Base-by-base conservation (phyloP, 768 basidiomycete genomes). In the Podaxis sp. region DNA sequence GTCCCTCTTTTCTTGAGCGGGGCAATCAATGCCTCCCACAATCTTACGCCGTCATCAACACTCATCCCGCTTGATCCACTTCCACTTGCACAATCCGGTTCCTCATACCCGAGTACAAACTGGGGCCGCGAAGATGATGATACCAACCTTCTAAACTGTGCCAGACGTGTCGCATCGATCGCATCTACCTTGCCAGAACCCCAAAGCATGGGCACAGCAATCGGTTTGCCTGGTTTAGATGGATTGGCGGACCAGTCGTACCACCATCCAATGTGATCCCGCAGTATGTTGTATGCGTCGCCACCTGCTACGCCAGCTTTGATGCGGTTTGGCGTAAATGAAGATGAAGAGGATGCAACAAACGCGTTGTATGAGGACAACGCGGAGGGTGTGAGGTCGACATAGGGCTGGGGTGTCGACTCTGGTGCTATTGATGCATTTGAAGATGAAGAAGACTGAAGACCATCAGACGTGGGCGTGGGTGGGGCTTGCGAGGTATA, bases 291-390 rank as follows among this genome's bases (percentile, higher is more conserved):
- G 63, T 76, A 77, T 11, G 78, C 76, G 59, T 82, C 77, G 0
- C 80, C 81, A 17, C 78, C 80, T 36, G 81, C 78, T 26, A 80
- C 78, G 24, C 80, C 81, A 3, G 80, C 80, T 67, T 81, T 82
- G 67, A 72, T 78, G 50, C 72, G 75, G 64, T 79, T 81, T 8
- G 81, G 81, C 36, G 75, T 78, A 53, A 78, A 63, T 1, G 72
- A 53, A 8, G 51, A 60, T 13, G 40, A 57, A 12, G 46, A 52
- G 26, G 22, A 6, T n/a, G 53, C n/a, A 8, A 48, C n/a, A 11
- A 54, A 13, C 6, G 52, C 37, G 2, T 22, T 62, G 46, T 22
- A 40, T 41, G 46, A 40, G 13, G 53, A 30, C 15, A 56, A 60
- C 51, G 51, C 38, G 59, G 51, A 52, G 17, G 57, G 15, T 44